Evolutionary conservation across 2,329 filamentous ascomycete genomes (phyloP).

Genomic region (Talaromyces atroroseus): DNA sequence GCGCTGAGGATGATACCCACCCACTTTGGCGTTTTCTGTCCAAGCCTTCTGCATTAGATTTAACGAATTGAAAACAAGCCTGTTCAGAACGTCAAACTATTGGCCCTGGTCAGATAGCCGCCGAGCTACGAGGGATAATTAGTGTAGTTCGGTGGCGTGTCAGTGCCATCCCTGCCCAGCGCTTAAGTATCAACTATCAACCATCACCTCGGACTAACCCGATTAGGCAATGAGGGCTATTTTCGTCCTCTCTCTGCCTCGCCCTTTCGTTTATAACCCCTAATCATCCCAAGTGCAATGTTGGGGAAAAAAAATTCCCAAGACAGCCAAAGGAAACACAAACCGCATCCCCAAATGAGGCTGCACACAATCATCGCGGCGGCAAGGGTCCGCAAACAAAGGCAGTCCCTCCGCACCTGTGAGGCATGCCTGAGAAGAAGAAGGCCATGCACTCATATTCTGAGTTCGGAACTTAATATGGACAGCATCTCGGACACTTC

Average conservation of each 20-base stretch:
- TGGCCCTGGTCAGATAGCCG: not conserved
- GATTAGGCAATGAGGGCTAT: not conserved
- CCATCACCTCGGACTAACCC: not conserved
- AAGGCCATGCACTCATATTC: not conserved
- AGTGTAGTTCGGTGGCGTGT: not conserved
- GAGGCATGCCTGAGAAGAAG: constrained; percentile 1
- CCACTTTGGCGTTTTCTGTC: not conserved
- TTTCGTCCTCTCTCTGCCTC: not conserved
- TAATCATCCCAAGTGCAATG: not conserved
- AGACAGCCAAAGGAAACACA: not conserved
- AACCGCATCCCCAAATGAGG: not conserved
- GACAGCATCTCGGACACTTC: not conserved
- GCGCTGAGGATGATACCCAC: not conserved
- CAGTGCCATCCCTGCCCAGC: not conserved
- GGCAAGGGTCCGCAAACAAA: not conserved
- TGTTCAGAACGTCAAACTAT: not conserved
- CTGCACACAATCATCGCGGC: not conserved
- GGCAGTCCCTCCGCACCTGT: not conserved
- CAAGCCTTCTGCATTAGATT: not conserved
- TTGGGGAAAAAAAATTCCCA: no score
- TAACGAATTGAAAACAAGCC: not conserved
- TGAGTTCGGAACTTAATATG: not conserved
- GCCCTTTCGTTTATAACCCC: not conserved
- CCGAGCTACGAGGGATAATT: not conserved
- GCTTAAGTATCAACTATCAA: not conserved